Base-by-base conservation (phyloP, 2,329 filamentous ascomycete genomes). In the Verticillium klebahnii region DNA sequence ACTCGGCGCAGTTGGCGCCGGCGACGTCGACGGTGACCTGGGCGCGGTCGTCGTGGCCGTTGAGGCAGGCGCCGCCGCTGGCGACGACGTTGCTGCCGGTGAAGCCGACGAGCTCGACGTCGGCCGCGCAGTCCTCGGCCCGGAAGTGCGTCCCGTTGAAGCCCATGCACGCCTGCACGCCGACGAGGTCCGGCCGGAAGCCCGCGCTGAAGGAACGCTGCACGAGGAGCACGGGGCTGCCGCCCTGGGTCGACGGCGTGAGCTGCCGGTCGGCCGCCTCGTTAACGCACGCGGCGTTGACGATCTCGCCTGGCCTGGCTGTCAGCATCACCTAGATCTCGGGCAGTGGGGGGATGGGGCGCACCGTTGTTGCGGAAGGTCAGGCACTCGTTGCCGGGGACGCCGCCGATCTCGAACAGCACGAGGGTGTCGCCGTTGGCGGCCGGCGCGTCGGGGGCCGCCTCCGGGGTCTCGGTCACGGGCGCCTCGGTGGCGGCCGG, bases 291-390 rank as follows among this genome's bases (percentile, higher is more conserved):
- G 75, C 75, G 32, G 75, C 74, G 59, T 79, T 73, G 56, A 78
- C 77, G 23, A 78, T 77, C 62, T 78, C 73, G 61, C 76, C 75
- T 77, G 36, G 5, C 5, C 1, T 37, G 32, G 15, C 2, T 29
- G 36, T 64, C 2, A 29, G 29, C 52, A 59, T 61, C 9, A 5
- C 7, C n/a, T 15, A 36, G 14, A 7, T 7, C 4, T 37, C 9
- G 15, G 34, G 56, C 34, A 62, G 45, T 9, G 25, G 23, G 52
- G 32, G 25, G 25, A 11, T 40, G 29, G 9, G 5, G 37, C 60
- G 14, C 64, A 74, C 74, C 75, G 60, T 78, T 77, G 65, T 78
- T 78, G 61, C 76, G 72, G 66, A 78, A 78, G 15, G 75, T 78
- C n/a, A 78, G 66, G 62, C 70, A 73, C 65, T 74, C 71, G 61